phyloP scores from a whole-genome alignment of 2,329 filamentous ascomycete species.

The Nigrograna mackinnonii region DNA sequence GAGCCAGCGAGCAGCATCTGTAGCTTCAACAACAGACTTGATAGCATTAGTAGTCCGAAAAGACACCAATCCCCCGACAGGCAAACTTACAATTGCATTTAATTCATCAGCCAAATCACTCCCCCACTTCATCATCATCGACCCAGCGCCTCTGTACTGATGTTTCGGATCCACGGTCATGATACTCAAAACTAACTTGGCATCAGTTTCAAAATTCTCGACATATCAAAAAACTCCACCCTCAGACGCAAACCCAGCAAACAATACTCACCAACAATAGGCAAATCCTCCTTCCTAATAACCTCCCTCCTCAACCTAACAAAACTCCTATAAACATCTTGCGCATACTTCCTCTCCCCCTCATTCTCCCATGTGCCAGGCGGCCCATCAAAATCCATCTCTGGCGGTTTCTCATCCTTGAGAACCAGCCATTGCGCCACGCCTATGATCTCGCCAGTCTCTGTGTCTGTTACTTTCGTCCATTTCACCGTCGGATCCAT shows the following conservation, averaged over 20 bases:
- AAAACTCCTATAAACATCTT: constrained; percentile 4
- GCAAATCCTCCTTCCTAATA: constrained; percentile 5
- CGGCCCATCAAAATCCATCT: constrained; percentile 5
- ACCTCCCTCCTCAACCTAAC: not conserved
- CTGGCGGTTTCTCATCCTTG: constrained; percentile 5
- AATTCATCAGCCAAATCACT: constrained; percentile 4
- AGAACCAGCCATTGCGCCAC: constrained; percentile 7
- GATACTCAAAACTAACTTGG: constrained; percentile 6
- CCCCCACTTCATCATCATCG: constrained; percentile 7
- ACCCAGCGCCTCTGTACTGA: constrained; percentile 5
- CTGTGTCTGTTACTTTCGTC: constrained; percentile 9
- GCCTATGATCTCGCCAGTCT: constrained; percentile 10
- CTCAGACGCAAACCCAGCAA: too few relatives aligned
- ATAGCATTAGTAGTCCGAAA: not conserved
- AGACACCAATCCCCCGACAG: too few relatives aligned
- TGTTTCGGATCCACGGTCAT: constrained; percentile 8
- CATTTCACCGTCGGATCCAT: constrained; percentile 1
- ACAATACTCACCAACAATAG: constrained; percentile 7
- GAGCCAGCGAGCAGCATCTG: constrained; percentile 3
- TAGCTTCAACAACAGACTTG: constrained; percentile 4
- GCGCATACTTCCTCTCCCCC: constrained; percentile 7
- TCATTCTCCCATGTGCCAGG: constrained; percentile 9
- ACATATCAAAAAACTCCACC: not conserved
- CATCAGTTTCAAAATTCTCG: not conserved
- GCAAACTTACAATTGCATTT: constrained; percentile 4